Base-by-base conservation (phyloP, 306 rosid genomes). In the Citrullus mucosospermus region DNA sequence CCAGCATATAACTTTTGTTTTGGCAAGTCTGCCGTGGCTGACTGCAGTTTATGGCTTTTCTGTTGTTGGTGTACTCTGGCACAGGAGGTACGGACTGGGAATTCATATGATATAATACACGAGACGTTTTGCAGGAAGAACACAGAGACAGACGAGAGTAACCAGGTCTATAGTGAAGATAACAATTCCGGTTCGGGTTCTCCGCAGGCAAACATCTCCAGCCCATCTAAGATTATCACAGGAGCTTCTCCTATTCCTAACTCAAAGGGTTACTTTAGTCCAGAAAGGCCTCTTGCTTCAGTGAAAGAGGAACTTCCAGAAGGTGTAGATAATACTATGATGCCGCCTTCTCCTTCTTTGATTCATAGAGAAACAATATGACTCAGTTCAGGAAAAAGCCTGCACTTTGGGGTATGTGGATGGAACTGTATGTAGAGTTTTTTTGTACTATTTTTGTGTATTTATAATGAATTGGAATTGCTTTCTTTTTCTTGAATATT, bases 61-160 rank as follows among this genome's bases (percentile, higher is more conserved):
- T 95, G 98, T 81, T 90, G 93, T 83, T 94, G 97, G 97, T 95
- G 97, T 76, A 81, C 98, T 82, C 96, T 95, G 65, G 98, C 98
- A 57, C 98, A 94, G 84, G 98, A 94, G 88, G 88, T 81, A 38
- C 80, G 97, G 55, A 94, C 98, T 1, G 90, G 78, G 70, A 88
- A 95, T 82, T 84, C 85, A 63, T 92, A 95, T 70, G 89, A 86
- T 79, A 68, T 92, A 76, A 80, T 87, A 17, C 91, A 88, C 82
- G 91, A 92, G 16, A 85, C 84, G 67, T 80, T 88, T 58, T 85
- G 56, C 72, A 78, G 81, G 73, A 89, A 85, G 78, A 80, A 76
- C 59, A 18, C 32, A 1, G 87, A 82, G 12, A 50, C 28, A 15
- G 73, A 69, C 17, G 22, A 8, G 22, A 63, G 63, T n/a, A 73